Evolutionary conservation across 345 rosid species (phyloP).

Genomic region (Salix arbutifolia): DNA sequence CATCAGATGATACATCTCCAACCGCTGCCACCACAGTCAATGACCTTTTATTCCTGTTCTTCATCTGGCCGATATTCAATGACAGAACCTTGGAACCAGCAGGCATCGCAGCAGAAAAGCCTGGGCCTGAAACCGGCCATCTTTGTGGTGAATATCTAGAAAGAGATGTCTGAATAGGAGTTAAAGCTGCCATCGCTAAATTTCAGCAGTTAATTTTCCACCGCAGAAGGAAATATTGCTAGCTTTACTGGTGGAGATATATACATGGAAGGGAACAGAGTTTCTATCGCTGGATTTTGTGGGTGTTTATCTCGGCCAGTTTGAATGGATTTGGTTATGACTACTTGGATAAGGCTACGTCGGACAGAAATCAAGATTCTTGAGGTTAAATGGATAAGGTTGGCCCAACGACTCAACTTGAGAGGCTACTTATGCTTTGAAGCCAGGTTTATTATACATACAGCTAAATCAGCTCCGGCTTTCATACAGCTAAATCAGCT

Average conservation of each 20-base stretch:
- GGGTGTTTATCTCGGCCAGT: not conserved
- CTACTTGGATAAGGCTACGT: slow-evolving; percentile 50
- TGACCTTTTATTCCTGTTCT: slow-evolving; percentile 37
- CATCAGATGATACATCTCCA: slow-evolving; percentile 77
- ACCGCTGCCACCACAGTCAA: slow-evolving; percentile 66
- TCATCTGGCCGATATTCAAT: slow-evolving; percentile 6
- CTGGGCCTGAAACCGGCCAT: slow-evolving; percentile 5
- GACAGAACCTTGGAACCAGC: slow-evolving; percentile 15
- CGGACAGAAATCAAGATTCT: slow-evolving; percentile 27
- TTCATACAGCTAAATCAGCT: too few relatives aligned
- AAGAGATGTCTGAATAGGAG: slow-evolving; percentile 26
- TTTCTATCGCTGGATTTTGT: not conserved
- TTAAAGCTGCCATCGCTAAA: slow-evolving; percentile 31
- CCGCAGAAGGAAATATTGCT: too few relatives aligned
- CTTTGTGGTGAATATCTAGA: slow-evolving; percentile 18
- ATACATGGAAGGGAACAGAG: not conserved
- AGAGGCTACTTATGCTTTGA: too few relatives aligned
- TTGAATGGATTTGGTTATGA: not conserved
- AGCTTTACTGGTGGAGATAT: not conserved
- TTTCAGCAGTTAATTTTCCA: not conserved
- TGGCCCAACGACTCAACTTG: slow-evolving; percentile 16
- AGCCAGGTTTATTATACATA: too few relatives aligned
- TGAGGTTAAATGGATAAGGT: slow-evolving; percentile 31
- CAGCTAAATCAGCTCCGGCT: too few relatives aligned
- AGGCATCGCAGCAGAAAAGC: not conserved